These are phyloP conservation scores for Phlebiopsis gigantea DNA, from an alignment of 768 basidiomycete genomes.

Conservation along the genomic window DNA sequence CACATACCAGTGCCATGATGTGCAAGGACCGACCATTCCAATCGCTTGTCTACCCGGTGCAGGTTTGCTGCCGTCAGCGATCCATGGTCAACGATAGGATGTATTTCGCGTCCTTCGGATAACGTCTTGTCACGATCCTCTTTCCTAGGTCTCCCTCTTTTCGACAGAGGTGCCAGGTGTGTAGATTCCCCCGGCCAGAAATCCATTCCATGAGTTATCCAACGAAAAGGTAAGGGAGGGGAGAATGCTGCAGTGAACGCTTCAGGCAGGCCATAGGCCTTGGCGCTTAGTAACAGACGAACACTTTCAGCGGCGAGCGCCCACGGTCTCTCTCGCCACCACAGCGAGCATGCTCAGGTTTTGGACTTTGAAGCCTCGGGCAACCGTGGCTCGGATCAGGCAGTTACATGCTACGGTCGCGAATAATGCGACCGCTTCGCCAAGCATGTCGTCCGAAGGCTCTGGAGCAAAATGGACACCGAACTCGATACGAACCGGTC, in stretches of 20 bases:
- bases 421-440: slow-evolving; percentile 28
- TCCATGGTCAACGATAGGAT: slow-evolving; percentile 56
- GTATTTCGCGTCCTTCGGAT: slow-evolving; percentile 16
- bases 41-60: slow-evolving; percentile 33
- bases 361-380: slow-evolving; percentile 40
- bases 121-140: background rate
- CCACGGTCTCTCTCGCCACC: slow-evolving; percentile 6
- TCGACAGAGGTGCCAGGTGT: background rate
- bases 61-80: slow-evolving; percentile 53
- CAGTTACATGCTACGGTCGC: slow-evolving; percentile 39
- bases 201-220: slow-evolving; percentile 12
- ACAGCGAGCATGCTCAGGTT: slow-evolving; percentile 47
- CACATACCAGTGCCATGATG: slow-evolving; percentile 25
- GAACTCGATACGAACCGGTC: slow-evolving; percentile 79
- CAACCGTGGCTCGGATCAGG: slow-evolving; percentile 31
- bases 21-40: slow-evolving; percentile 49
- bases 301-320: slow-evolving; percentile 1
- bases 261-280: background rate
- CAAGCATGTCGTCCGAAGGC: slow-evolving; percentile 19
- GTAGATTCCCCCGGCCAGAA: slow-evolving; percentile 10
- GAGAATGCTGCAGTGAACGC: no score
- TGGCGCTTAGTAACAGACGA: background rate
- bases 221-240: background rate
- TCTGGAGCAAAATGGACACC: slow-evolving; percentile 71
- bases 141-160: slow-evolving; percentile 2